These are phyloP conservation scores for Lactarius psammicola DNA, from an alignment of 768 basidiomycete genomes.

Conservation along the genomic window DNA sequence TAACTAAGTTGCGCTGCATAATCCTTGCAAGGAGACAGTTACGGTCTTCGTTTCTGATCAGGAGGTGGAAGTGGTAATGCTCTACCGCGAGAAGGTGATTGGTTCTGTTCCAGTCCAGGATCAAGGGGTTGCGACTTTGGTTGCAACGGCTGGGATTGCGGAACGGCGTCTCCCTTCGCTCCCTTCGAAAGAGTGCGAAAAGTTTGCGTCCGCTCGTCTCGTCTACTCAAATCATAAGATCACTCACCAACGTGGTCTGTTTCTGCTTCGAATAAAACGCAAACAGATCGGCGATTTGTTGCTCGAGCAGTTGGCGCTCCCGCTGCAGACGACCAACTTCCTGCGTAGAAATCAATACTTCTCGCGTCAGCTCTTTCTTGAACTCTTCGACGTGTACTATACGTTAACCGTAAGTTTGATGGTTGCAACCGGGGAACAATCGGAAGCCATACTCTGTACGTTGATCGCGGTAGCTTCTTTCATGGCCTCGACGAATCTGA, in stretches of 20 bases:
- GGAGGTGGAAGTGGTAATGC: slow-evolving; percentile 21
- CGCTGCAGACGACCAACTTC: slow-evolving; percentile 68
- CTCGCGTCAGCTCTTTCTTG: slow-evolving; percentile 73
- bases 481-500: slow-evolving; percentile 94
- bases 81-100: slow-evolving; percentile 10
- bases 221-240: background rate
- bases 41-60: slow-evolving; percentile 15
- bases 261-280: slow-evolving; percentile 70
- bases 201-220: background rate
- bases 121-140: slow-evolving; percentile 13
- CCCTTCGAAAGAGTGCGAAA: slow-evolving; percentile 2
- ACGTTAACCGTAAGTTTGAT: slow-evolving; percentile 19
- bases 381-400: slow-evolving; percentile 85
- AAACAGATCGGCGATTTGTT: slow-evolving; percentile 71
- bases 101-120: slow-evolving; percentile 12
- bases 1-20: background rate
- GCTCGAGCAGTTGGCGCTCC: slow-evolving; percentile 63
- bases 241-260: slow-evolving; percentile 35
- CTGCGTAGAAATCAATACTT: slow-evolving; percentile 70
- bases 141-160: slow-evolving; percentile 9
- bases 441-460: slow-evolving; percentile 55
- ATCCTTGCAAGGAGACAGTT: background rate
- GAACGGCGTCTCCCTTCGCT: slow-evolving; percentile 6
- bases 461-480: slow-evolving; percentile 89
- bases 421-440: background rate